phyloP scores from a whole-genome alignment of 495 filamentous ascomycete species.

The Jackrogersella minutella region DNA sequence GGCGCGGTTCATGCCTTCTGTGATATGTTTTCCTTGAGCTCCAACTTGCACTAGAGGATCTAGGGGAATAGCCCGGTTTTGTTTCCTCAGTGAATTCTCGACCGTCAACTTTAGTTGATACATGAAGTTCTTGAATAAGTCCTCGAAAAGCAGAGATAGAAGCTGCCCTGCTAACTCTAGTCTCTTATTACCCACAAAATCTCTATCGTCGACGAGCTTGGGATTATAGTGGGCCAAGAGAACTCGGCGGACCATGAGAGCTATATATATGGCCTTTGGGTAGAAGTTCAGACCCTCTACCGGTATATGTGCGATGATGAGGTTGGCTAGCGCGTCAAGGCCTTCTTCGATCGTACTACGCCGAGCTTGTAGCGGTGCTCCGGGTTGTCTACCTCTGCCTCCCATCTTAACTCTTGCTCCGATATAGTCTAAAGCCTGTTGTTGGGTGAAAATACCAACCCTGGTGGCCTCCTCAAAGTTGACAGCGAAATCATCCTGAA shows the following conservation, averaged over 20 bases:
- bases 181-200: conserved; percentile 98
- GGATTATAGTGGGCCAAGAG: conserved; percentile 91
- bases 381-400: conserved; percentile 60
- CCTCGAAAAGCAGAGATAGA: conserved; percentile 93
- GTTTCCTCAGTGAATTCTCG: conserved; percentile 91
- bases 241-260: conserved; percentile 93
- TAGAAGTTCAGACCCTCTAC: conserved; percentile 89
- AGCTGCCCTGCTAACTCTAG: conserved; percentile 94
- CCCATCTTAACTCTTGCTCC: conserved; percentile 86
- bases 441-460: conserved; percentile 83
- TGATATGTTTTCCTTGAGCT: conserved; percentile 81
- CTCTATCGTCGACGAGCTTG: conserved; percentile 89
- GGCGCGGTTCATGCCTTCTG: conserved; percentile 87
- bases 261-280: conserved; percentile 93
- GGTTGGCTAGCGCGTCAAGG: conserved; percentile 86
- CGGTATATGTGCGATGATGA: conserved; percentile 93
- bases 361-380: conserved; percentile 49
- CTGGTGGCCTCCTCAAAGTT: conserved; percentile 93
- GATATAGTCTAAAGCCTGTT: conserved; percentile 93
- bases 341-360: conserved; percentile 85
- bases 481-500: conserved; percentile 91
- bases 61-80: conserved; percentile 82
- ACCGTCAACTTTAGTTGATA: conserved; percentile 86
- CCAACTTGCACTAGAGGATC: conserved; percentile 81
- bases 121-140: conserved; percentile 95